Base-by-base conservation (phyloP, 768 basidiomycete species). In the Roridomyces roridus region DNA sequence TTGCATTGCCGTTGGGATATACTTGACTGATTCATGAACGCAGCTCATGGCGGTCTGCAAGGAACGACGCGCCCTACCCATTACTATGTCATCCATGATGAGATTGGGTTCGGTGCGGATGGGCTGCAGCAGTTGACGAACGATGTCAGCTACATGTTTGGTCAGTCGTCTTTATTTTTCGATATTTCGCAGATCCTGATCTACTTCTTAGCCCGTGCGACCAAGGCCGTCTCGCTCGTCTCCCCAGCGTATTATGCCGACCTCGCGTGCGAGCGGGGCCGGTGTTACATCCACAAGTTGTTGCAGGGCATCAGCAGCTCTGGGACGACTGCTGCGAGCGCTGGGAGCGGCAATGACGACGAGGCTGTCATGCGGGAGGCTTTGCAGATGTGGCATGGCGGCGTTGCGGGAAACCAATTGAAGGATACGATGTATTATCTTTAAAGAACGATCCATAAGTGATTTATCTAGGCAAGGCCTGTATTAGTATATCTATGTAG, bases 181-280 rank as follows among this genome's bases (percentile, higher is more conserved):
- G 20, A 21, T 24, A 28, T 39, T 9, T 9, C 11, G 7, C 18
- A 14, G 10, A 24, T 50, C 9, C 50, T 59, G 1, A 56, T 14
- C 20, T 6, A 39, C 20, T 6, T 51, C 6, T 26, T 26, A 63
- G 90, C 89, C 6, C 87, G 93, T 15, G 92, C 93, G 2, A 95
- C 94, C 3, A 90, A 92, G 63, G 89, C 92, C 0, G 94, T 95
- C 46, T 91, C 89, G 66, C 78, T 94, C 20, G 82, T 86, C 11
- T 91, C 92, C 0, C 87, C 92, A 0, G 91, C 91, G 0, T 92
- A 92, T 68, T 92, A 92, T 61, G 88, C 90, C 12, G 91, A 93
- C 69, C 77, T 93, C 51, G 78, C 80, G 6, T 83, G 82, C 57
- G 82, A 84, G 63, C 72, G 82, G 17, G 92, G 89, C 0, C 77